Percentiles rank a stretch among this genome's conserved stretches.
Evolutionary conservation across 2,329 filamentous ascomycete genomes (phyloP).

Genomic region (Neofusicoccum ribis): DNA sequence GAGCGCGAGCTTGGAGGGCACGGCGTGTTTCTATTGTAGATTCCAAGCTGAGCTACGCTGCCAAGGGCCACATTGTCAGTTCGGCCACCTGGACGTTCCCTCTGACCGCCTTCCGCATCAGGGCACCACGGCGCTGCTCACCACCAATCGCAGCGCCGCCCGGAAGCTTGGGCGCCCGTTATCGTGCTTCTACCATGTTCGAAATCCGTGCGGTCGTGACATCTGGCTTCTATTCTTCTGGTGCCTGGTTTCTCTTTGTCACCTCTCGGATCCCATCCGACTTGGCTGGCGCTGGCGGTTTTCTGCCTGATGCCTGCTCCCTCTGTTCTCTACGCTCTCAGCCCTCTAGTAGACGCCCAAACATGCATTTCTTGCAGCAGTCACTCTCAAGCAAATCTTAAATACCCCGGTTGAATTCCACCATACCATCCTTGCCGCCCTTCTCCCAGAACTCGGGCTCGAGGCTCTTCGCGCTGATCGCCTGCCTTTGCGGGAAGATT

Average conservation of each 20-base stretch:
- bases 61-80: conserved; percentile 19
- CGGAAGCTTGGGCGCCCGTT: conserved; percentile 12
- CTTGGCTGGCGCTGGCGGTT: not conserved
- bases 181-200: conserved; percentile 14
- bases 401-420: conserved; percentile 97
- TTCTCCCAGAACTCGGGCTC: conserved; percentile 84
- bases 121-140: not conserved
- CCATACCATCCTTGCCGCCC: conserved; percentile 75
- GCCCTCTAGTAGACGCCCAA: not conserved
- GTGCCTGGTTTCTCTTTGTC: not conserved
- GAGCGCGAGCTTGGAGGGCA: not conserved
- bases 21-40: not conserved
- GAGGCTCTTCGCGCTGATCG: conserved; percentile 70
- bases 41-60: conserved; percentile 4
- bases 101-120: conserved; percentile 1
- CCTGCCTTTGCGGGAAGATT: conserved; percentile 89
- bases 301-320: not conserved
- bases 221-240: conserved; percentile 9
- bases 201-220: conserved; percentile 9
- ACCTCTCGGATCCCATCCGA: not conserved
- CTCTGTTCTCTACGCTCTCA: not conserved
- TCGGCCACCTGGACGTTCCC: conserved; percentile 6
- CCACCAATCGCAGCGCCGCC: not conserved
- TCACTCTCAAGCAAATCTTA: conserved; percentile 40
- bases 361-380: not conserved